These are phyloP conservation scores for Fusarium sp. DNA, from an alignment of 2,329 filamentous ascomycete genomes.

Conservation along the genomic window DNA sequence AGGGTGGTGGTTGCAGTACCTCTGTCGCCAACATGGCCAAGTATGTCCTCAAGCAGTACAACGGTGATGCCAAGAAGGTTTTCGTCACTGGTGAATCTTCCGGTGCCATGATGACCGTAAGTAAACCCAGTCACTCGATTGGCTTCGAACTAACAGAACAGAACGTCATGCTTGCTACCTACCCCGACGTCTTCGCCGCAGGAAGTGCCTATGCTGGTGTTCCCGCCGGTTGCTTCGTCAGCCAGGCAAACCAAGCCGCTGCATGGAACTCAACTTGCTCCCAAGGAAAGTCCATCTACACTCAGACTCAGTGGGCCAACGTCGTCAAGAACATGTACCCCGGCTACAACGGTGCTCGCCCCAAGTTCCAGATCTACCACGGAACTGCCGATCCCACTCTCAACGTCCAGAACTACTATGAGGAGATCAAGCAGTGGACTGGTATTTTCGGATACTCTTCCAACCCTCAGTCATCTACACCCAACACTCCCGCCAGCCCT, in stretches of 20 bases:
- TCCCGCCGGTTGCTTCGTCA: slow-evolving; percentile 11
- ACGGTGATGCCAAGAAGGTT: slow-evolving; percentile 6
- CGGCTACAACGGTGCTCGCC: slow-evolving; percentile 9
- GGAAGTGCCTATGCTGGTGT: slow-evolving; percentile 17
- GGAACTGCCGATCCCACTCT: slow-evolving; percentile 9
- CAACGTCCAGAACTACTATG: slow-evolving; percentile 18
- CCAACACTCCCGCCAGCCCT: slow-evolving; percentile 12
- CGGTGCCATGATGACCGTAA: slow-evolving; percentile 20
- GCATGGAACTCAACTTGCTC: slow-evolving; percentile 20
- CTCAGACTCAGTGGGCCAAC: slow-evolving; percentile 10
- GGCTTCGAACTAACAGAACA: background rate
- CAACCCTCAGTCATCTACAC: background rate
- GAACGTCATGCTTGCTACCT: slow-evolving; percentile 16
- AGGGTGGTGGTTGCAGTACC: slow-evolving; percentile 7
- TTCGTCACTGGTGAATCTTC: slow-evolving; percentile 23
- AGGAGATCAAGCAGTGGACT: slow-evolving; percentile 19
- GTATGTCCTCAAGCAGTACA: slow-evolving; percentile 10
- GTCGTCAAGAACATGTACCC: slow-evolving; percentile 25
- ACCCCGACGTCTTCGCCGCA: slow-evolving; percentile 7
- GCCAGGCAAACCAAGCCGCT: background rate
- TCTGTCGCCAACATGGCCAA: slow-evolving; percentile 23
- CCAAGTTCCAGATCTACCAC: slow-evolving; percentile 18
- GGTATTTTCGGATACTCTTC: slow-evolving; percentile 15
- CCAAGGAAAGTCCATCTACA: background rate
- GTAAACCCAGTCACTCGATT: background rate